Base-by-base conservation (phyloP, 371 early-diverging fungal species). In the Thermomucor indicae-seudaticae region DNA sequence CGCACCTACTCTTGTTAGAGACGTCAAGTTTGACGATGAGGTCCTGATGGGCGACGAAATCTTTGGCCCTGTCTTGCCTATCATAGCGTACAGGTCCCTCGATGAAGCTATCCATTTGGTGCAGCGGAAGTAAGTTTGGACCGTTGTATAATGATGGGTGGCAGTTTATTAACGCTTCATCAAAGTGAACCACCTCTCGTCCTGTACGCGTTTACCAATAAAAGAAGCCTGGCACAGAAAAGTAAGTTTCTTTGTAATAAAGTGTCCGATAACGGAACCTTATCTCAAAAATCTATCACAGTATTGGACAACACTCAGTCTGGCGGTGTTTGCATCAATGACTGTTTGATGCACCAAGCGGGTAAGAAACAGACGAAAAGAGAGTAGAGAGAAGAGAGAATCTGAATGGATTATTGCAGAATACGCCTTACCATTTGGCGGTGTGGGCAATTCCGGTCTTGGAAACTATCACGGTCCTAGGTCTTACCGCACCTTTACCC, bases 31-130 rank as follows among this genome's bases (percentile, higher is more conserved):
- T 25, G 37, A 57, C 38, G 50, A 48, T 34, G 58, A 28, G 41
- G 64, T 53, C 27, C 52, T 72, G 7, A 67, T 72, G 53, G 65
- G 60, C 14, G 64, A 62, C 17, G 44, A 91, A 54, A 59, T 91
- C 35, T 91, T 91, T 72, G 91, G 88, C 4, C 96, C 96, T 2
- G 64, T 95, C 29, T 62, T 96, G 54, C 92, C 93, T 4, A 57
- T 64, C 24, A 56, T 64, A 23, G n/a, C 53, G 19, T 55, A 56
- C 44, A 41, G 46, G 20, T 53, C 46, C 25, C 37, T 64, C 34
- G 64, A 64, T 43, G 59, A 58, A 16, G 64, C 64, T 8, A 58
- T 64, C 44, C 47, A 49, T 23, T 44, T 59, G 47, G 44, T 64
- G 40, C 58, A 64, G 23, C 41, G 53, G 42, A 64, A 58, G 64